Evolutionary conservation across 345 rosid genomes (phyloP).

Genomic region (Citrus maxima): DNA sequence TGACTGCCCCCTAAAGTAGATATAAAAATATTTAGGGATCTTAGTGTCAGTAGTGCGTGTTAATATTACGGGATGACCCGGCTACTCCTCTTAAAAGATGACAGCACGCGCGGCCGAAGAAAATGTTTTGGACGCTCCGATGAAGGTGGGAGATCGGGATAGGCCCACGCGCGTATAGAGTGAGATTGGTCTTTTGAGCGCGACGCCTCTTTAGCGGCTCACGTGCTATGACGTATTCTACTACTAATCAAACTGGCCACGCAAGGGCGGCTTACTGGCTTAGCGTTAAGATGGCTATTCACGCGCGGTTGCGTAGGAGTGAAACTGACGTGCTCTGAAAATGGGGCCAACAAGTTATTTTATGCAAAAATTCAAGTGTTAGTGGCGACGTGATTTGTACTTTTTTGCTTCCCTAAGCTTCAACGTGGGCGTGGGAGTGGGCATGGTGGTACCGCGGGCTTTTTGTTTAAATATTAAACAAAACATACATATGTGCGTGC

Average conservation of each 20-base stretch:
- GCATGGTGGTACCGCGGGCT: too few species aligned
- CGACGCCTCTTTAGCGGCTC: not conserved
- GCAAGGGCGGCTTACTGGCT: not conserved
- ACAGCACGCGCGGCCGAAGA: not conserved
- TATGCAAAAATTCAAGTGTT: not conserved
- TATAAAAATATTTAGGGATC: not conserved
- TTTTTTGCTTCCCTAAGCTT: not conserved
- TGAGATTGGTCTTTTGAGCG: too few species aligned
- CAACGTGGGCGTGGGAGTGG: not conserved
- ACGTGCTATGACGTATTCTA: not conserved
- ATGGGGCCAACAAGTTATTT: not conserved
- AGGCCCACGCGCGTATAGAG: not conserved
- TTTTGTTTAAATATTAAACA: too few species aligned
- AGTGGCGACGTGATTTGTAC: not conserved
- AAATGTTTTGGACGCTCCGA: not conserved
- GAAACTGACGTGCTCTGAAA: not conserved
- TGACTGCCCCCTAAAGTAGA: too few species aligned
- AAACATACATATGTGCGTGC: too few species aligned
- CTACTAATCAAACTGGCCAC: not conserved
- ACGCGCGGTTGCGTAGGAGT: not conserved
- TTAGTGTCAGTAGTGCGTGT: not conserved
- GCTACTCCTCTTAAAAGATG: not conserved
- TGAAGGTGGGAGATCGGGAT: not conserved
- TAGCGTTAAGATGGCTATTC: not conserved
- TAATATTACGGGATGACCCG: too few species aligned